Evolutionary conservation across 202 grass and related monocot genomes (phyloP).

Genomic region (Zizania palustris): DNA sequence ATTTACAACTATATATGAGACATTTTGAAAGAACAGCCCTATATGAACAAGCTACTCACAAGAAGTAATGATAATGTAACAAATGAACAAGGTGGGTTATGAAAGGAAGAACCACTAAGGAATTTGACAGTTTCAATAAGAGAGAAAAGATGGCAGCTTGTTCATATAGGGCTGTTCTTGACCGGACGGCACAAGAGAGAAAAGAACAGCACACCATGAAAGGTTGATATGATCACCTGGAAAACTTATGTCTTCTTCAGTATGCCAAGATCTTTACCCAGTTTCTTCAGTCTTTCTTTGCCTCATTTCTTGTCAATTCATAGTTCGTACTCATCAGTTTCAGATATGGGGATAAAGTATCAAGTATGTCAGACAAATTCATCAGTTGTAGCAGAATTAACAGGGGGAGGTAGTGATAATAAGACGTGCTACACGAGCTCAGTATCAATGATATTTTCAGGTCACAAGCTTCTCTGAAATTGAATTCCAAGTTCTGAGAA

Average conservation of each 20-base stretch:
- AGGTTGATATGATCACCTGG: no score
- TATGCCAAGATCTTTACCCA: background rate
- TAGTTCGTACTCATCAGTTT: background rate
- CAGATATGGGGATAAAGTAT: background rate
- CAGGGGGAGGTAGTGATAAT: background rate
- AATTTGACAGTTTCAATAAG: slow-evolving; percentile 43
- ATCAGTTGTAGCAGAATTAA: background rate
- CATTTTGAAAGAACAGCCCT: slow-evolving; percentile 44
- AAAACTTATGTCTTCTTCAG: background rate
- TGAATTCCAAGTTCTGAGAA: no score
- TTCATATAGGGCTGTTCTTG: no score
- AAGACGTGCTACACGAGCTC: background rate
- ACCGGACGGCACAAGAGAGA: no score
- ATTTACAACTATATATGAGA: slow-evolving; percentile 45
- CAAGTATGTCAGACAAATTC: background rate
- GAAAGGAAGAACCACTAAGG: slow-evolving; percentile 39
- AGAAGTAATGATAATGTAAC: slow-evolving; percentile 43
- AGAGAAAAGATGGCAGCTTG: no score
- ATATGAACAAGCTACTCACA: slow-evolving; percentile 58
- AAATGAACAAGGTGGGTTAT: slow-evolving; percentile 50
- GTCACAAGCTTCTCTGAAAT: no score
- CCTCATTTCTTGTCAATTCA: background rate
- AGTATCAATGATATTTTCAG: background rate
- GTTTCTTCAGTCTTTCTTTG: no score
- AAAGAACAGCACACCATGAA: no score